Evolutionary conservation across 2,329 filamentous ascomycete genomes (phyloP).

Genomic region (Westerdykella aurantiaca): DNA sequence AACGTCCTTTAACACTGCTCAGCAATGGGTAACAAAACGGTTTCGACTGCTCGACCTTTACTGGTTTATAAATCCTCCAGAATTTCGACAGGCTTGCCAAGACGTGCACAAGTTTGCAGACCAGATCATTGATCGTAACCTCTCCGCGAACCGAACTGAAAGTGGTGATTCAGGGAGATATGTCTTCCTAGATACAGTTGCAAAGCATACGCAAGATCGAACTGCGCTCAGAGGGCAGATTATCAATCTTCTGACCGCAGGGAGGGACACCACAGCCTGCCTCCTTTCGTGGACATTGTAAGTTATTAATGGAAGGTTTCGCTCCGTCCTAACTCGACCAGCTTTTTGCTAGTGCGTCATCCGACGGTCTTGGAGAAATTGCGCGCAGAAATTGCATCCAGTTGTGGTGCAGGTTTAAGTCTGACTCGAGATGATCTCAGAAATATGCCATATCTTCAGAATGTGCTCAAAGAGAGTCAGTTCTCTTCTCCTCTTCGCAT

Average conservation of each 20-base stretch:
- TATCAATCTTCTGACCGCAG: conserved; percentile 36
- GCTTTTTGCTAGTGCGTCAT: conserved; percentile 29
- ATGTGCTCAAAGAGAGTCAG: conserved; percentile 38
- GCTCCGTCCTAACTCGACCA: conserved; percentile 16
- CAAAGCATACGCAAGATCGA: conserved; percentile 33
- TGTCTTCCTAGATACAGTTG: conserved; percentile 36
- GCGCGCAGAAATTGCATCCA: conserved; percentile 29
- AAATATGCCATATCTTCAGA: conserved; percentile 22
- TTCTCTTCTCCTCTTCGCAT: neutral
- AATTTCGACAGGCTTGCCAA: conserved; percentile 16
- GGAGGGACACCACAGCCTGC: conserved; percentile 28
- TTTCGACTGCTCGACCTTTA: conserved; percentile 37
- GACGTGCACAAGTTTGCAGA: conserved; percentile 33
- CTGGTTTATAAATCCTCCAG: conserved; percentile 40
- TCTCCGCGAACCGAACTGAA: conserved; percentile 25
- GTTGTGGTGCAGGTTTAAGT: conserved; percentile 32
- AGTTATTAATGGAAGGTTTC: conserved; percentile 29
- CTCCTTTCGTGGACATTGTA: conserved; percentile 23
- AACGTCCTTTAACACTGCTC: conserved; percentile 36
- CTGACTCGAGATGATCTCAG: conserved; percentile 40
- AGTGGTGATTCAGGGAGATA: conserved; percentile 23
- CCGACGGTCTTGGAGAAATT: conserved; percentile 28
- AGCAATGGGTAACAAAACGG: conserved; percentile 31
- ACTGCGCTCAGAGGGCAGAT: conserved; percentile 36
- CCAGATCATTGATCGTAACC: conserved; percentile 40